A percentile compares a stretch with the other conserved stretches of the same genome.
Conservation (phyloP, 1,284 basidiomycete species). For the Tylopilus orsonianus region DNA sequence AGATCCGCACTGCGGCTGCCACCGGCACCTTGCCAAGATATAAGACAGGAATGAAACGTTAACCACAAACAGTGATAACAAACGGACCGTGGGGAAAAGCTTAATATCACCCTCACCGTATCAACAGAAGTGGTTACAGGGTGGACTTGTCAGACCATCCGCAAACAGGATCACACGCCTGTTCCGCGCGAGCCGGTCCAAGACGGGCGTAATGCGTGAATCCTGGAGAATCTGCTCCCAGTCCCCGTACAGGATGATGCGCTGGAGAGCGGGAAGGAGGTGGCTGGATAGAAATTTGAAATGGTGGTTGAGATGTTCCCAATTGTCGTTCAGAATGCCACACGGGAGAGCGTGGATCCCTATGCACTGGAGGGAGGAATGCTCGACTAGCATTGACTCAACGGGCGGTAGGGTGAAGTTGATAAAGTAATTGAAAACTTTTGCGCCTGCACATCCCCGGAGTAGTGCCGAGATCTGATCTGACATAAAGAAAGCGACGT, state of each 20-base stretch:
- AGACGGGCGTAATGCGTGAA: slow-evolving; percentile 30
- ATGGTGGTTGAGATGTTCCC: slow-evolving; percentile 47
- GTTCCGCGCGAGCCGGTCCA: slow-evolving; percentile 19
- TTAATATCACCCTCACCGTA: slow-evolving; percentile 9
- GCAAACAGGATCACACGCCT: slow-evolving; percentile 21
- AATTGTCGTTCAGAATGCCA: slow-evolving; percentile 37
- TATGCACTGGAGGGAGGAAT: slow-evolving; percentile 42
- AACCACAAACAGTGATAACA: background rate
- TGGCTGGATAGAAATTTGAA: slow-evolving; percentile 41
- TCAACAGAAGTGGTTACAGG: slow-evolving; percentile 21
- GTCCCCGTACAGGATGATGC: slow-evolving; percentile 48
- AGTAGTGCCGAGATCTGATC: slow-evolving; percentile 50
- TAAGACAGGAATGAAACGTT: background rate
- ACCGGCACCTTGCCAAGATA: background rate
- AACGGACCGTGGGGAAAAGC: background rate
- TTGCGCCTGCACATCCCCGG: slow-evolving; percentile 44
- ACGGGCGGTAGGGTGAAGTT: slow-evolving; percentile 47
- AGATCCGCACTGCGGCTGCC: no score
- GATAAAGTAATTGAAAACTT: slow-evolving; percentile 55
- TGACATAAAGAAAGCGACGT: slow-evolving; percentile 48
- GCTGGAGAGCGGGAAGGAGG: slow-evolving; percentile 40
- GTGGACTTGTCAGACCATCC: slow-evolving; percentile 10
- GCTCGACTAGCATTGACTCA: slow-evolving; percentile 22
- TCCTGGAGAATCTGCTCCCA: slow-evolving; percentile 43
- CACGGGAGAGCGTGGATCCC: slow-evolving; percentile 52